Percentiles rank a stretch among this genome's conserved stretches.
Conservation (phyloP, 768 basidiomycete species). For the Cystobasidium onofrii region DNA sequence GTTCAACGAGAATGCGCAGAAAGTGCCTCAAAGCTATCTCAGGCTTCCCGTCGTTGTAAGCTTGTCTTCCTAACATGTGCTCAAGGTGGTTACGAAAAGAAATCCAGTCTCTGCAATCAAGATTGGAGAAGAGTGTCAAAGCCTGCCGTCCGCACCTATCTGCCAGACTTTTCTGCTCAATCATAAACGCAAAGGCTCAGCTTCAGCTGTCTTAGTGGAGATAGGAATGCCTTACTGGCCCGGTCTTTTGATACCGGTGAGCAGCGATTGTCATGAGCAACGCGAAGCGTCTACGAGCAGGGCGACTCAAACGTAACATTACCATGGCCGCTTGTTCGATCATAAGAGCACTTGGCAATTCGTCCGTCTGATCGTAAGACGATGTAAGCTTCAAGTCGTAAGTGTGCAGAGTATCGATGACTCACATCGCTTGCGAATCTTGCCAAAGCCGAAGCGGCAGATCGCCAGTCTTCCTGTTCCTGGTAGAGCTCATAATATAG, state of each 20-base stretch:
- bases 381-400: neutral
- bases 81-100: conserved; percentile 46
- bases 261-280: conserved; percentile 48
- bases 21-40: conserved; percentile 69
- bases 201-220: neutral
- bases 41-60: conserved; percentile 84
- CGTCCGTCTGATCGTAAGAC: conserved; percentile 41
- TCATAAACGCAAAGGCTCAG: neutral
- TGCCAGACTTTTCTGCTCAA: conserved; percentile 47
- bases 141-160: conserved; percentile 46
- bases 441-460: conserved; percentile 43
- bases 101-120: conserved; percentile 39
- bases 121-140: conserved; percentile 43
- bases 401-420: neutral
- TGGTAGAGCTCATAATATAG: conserved; percentile 47
- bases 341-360: conserved; percentile 47
- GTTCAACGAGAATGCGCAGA: conserved; percentile 56
- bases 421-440: conserved; percentile 44
- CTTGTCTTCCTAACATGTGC: conserved; percentile 58
- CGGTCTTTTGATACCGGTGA: conserved; percentile 48
- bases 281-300: conserved; percentile 42
- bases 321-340: conserved; percentile 49
- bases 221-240: conserved; percentile 43
- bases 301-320: conserved; percentile 39
- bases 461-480: conserved; percentile 41